Evolutionary conservation across 2,329 filamentous ascomycete genomes (phyloP), one percentile per base, ranked within the genome.

Genomic region (Periconia macrospinosa): DNA sequence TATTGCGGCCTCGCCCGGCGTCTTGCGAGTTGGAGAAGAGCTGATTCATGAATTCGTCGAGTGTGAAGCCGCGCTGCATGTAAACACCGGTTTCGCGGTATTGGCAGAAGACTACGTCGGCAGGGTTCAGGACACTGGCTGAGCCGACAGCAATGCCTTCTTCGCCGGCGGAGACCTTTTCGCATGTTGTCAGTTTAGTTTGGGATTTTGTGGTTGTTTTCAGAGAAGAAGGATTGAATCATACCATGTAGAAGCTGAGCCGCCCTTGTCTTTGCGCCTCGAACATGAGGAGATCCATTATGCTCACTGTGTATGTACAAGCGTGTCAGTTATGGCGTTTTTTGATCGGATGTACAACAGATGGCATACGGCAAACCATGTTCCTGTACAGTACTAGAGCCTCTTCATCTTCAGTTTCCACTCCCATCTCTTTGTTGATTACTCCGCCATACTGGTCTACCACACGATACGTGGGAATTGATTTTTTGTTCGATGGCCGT

Each of bases 261-360:
- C 91, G 86, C n/a, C 92, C 92, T 75, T 99, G 94, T 44, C 94
- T 83, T 76, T 99, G 94, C 0, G 94, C 92, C 68, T 99, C 94
- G 69, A 96, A 97, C 92, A 97, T 97, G 71, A 97, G 90, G 51
- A 96, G 75, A 70, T 99, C 94, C 91, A 99, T 94, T 62, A 97
- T 89, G 52, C 89, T 86, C 52, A 88, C 84, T 81, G 57, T 18
- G 13, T 6, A 15, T 30, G 23, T 19, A 45, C 33, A 37, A n/a
- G n/a, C n/a, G n/a, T 37, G 33, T 53, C 33, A 57, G 46, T 40
- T 30, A n/a, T 37, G 15, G 10, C 1, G 18, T 49, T 18, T 53
- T 27, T 41, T 11, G n/a, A 45, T 20, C 2, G 30, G 11, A 11
- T 40, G 18, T 11, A 51, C 17, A 48, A 17, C 6, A 6, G 30